phyloP scores from a whole-genome alignment of 1,284 basidiomycete genomes.

The Termitomyces sp. region DNA sequence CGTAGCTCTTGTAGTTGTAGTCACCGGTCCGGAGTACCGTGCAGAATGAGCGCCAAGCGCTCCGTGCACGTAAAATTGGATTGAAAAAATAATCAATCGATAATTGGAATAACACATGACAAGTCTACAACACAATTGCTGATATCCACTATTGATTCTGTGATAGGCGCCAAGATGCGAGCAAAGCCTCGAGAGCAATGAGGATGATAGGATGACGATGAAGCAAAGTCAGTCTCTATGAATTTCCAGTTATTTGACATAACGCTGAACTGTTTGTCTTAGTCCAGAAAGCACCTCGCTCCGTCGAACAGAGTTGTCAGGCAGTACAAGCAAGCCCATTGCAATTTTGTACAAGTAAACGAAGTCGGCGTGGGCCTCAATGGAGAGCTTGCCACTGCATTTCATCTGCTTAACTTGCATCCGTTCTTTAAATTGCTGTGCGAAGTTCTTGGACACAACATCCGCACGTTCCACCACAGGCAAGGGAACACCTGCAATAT shows the following conservation, averaged over 20 bases:
- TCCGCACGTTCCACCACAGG: slow-evolving; percentile 86
- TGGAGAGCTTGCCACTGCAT: slow-evolving; percentile 54
- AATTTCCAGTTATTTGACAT: slow-evolving; percentile 16
- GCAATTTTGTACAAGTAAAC: slow-evolving; percentile 65
- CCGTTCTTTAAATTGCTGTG: slow-evolving; percentile 77
- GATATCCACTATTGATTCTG: not conserved
- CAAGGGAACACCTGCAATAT: slow-evolving; percentile 76
- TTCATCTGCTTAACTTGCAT: slow-evolving; percentile 61
- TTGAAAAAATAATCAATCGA: too few species aligned
- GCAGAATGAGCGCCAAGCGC: too few species aligned
- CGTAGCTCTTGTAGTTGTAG: too few species aligned
- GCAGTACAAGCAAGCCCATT: slow-evolving; percentile 44
- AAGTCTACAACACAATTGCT: too few species aligned
- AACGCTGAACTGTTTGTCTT: slow-evolving; percentile 41
- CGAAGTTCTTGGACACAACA: slow-evolving; percentile 83
- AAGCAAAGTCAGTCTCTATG: not conserved
- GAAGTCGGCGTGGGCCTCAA: slow-evolving; percentile 84
- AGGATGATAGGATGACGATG: slow-evolving; percentile 4
- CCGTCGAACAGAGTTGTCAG: slow-evolving; percentile 47
- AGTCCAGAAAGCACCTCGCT: slow-evolving; percentile 51
- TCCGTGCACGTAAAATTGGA: too few species aligned
- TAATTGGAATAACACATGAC: too few species aligned
- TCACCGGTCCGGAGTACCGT: too few species aligned
- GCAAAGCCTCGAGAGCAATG: slow-evolving; percentile 6
- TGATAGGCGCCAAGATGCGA: not conserved